phyloP scores from a whole-genome alignment of 495 filamentous ascomycete species.

The Apodospora peruviana region DNA sequence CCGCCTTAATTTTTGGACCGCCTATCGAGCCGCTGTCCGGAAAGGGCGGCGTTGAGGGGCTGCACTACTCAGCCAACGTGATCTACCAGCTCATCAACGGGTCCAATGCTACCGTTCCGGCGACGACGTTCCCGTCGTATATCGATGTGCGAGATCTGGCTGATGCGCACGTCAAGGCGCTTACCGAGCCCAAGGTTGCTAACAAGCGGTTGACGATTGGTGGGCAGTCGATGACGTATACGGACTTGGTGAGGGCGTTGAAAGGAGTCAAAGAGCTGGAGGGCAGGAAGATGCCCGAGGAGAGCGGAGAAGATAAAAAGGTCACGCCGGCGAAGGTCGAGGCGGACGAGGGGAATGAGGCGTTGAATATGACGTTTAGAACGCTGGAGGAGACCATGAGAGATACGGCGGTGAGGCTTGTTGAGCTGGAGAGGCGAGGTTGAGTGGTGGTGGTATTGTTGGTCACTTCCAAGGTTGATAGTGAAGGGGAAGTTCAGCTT shows the following conservation, averaged over 20 bases:
- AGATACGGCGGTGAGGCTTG: slow-evolving; percentile 26
- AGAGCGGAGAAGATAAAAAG: slow-evolving; percentile 21
- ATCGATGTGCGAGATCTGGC: slow-evolving; percentile 28
- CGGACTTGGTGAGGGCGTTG: slow-evolving; percentile 20
- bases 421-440: slow-evolving; percentile 17
- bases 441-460: neutral
- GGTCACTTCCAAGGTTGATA: too few relatives aligned
- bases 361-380: slow-evolving; percentile 21
- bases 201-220: slow-evolving; percentile 21
- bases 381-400: slow-evolving; percentile 31
- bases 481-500: too few relatives aligned
- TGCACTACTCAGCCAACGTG: slow-evolving; percentile 25
- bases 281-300: slow-evolving; percentile 25
- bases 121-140: slow-evolving; percentile 27
- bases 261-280: slow-evolving; percentile 23
- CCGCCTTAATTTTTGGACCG: slow-evolving; percentile 24
- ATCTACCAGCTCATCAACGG: slow-evolving; percentile 32
- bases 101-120: slow-evolving; percentile 21
- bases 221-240: slow-evolving; percentile 16
- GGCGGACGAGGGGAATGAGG: slow-evolving; percentile 23
- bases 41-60: slow-evolving; percentile 15
- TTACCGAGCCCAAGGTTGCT: slow-evolving; percentile 18
- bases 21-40: slow-evolving; percentile 20
- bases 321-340: slow-evolving; percentile 17
- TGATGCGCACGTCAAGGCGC: slow-evolving; percentile 23